Percentiles rank a stretch among this genome's conserved stretches.
Conservation (phyloP, 345 rosid genomes). For the Excoecaria cochinchinensis region DNA sequence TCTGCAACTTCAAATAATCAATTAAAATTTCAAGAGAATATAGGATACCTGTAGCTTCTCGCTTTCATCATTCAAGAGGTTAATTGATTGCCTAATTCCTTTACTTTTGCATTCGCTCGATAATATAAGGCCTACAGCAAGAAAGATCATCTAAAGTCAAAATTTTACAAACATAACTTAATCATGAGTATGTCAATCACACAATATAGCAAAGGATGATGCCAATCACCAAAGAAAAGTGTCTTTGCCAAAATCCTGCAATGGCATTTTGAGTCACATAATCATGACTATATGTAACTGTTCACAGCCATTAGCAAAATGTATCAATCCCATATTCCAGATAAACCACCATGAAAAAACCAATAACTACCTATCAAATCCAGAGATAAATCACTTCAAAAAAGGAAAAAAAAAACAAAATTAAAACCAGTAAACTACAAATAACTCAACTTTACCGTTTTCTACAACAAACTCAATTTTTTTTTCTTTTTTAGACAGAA, state of each 20-base stretch:
- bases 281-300: too few species aligned
- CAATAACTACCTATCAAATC: too few species aligned
- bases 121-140: slow-evolving; percentile 63
- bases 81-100: slow-evolving; percentile 79
- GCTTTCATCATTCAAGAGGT: slow-evolving; percentile 71
- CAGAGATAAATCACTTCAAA: too few species aligned
- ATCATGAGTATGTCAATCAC: background rate
- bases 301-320: too few species aligned
- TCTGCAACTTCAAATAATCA: background rate
- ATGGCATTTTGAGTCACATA: background rate
- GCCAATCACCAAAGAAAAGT: background rate
- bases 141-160: slow-evolving; percentile 22
- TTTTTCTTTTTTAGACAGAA: too few species aligned
- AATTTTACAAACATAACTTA: background rate
- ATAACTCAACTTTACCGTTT: too few species aligned
- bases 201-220: background rate
- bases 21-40: background rate
- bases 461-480: too few species aligned
- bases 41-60: slow-evolving; percentile 71
- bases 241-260: background rate
- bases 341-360: too few species aligned
- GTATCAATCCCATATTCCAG: too few species aligned
- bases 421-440: too few species aligned
- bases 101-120: slow-evolving; percentile 74
- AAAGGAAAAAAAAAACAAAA: too few species aligned